These are phyloP conservation scores for Plasmopara viticola DNA, from an alignment of 352 stramenopile genomes.

Conservation along the genomic window DNA sequence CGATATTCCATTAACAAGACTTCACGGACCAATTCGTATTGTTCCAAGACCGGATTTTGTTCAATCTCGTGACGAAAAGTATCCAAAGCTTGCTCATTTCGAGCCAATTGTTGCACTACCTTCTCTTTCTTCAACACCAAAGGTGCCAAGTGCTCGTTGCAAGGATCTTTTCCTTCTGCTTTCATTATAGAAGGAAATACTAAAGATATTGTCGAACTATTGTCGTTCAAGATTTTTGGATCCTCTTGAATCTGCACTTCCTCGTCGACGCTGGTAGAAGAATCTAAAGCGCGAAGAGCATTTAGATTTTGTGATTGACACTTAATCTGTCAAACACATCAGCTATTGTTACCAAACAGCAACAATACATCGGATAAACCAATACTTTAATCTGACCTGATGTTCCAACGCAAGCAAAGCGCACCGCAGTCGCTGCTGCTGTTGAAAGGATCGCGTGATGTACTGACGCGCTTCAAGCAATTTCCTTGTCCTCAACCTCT, in stretches of 20 bases:
- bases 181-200: neutral
- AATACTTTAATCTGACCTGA: conserved; percentile 27
- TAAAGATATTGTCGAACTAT: neutral
- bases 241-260: conserved; percentile 7
- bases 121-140: conserved; percentile 12
- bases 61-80: conserved; percentile 50
- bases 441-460: conserved; percentile 82
- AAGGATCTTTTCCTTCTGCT: neutral
- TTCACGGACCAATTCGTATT: conserved; percentile 50
- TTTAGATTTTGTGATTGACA: no score
- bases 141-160: conserved; percentile 7
- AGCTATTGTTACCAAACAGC: no score
- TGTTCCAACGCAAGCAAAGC: conserved; percentile 77
- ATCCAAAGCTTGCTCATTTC: conserved; percentile 44
- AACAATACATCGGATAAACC: neutral
- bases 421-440: conserved; percentile 73
- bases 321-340: no score
- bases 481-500: conserved; percentile 18
- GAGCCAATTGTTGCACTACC: conserved; percentile 23
- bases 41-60: conserved; percentile 31
- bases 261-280: neutral
- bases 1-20: conserved; percentile 81
- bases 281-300: neutral
- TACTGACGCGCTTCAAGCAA: conserved; percentile 49
- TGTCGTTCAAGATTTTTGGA: neutral